Evolutionary conservation across 495 filamentous ascomycete species (phyloP).

Genomic region (Xylaria bambusicola): DNA sequence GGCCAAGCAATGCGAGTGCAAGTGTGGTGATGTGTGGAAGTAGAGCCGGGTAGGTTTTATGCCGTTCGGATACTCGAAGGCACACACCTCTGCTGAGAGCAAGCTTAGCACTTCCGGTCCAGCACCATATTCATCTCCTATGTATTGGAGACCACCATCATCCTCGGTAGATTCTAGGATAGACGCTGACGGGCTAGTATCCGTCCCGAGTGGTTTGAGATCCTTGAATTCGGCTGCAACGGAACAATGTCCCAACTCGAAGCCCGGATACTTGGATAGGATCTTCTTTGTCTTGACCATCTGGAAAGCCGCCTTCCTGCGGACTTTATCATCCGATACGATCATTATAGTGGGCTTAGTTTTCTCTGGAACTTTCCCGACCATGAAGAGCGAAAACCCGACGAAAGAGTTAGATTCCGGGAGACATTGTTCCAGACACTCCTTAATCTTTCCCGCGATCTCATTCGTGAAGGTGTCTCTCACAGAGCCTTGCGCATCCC

Average conservation of each 20-base stretch:
- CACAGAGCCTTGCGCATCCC: slow-evolving; percentile 11
- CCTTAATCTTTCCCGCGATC: slow-evolving; percentile 11
- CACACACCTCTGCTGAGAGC: slow-evolving; percentile 10
- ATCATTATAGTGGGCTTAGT: slow-evolving; percentile 15
- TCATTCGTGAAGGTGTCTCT: slow-evolving; percentile 8
- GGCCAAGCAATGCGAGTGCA: neutral
- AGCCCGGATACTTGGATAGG: slow-evolving; percentile 2
- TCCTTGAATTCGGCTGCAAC: slow-evolving; percentile 16
- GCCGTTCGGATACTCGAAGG: neutral
- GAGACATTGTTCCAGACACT: slow-evolving; percentile 9
- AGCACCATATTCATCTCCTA: slow-evolving; percentile 16
- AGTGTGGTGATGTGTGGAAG: slow-evolving; percentile 6
- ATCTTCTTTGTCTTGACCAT: slow-evolving; percentile 8
- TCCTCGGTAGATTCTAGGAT: neutral
- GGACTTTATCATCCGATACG: slow-evolving; percentile 11
- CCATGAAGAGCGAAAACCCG: slow-evolving; percentile 17
- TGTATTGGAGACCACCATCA: neutral
- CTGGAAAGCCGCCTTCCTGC: slow-evolving; percentile 11
- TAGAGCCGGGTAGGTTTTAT: neutral
- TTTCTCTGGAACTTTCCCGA: slow-evolving; percentile 15
- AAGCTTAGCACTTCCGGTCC: neutral
- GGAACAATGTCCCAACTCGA: slow-evolving; percentile 12
- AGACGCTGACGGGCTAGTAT: slow-evolving; percentile 10
- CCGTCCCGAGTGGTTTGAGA: slow-evolving; percentile 14
- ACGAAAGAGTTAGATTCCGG: slow-evolving; percentile 15